Conservation (phyloP, 805 yeast genomes). For the Monosporozyma solicola region DNA sequence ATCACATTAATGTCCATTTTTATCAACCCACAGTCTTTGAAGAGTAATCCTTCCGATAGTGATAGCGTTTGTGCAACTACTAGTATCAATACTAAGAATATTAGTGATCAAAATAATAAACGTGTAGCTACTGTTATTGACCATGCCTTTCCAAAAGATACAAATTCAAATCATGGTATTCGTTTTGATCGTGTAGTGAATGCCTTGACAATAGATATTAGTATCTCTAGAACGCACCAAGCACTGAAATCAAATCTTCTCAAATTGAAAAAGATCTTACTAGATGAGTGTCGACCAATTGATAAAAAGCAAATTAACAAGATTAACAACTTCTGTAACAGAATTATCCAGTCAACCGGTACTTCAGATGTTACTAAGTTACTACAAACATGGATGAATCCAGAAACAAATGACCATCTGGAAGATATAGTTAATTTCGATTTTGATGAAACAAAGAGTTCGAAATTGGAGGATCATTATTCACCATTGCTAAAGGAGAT, state of each 20-base stretch:
- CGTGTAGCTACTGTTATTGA: neutral
- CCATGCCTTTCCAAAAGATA: neutral
- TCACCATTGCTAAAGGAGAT: constrained; percentile 19
- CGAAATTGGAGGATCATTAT: constrained; percentile 10
- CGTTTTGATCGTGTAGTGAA: constrained; percentile 9
- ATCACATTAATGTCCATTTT: constrained; percentile 20
- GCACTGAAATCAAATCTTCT: constrained; percentile 3
- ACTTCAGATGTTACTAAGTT: neutral
- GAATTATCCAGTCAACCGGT: constrained; percentile 14
- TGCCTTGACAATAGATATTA: constrained; percentile 17
- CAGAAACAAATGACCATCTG: constrained; percentile 9
- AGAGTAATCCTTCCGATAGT: constrained; percentile 7
- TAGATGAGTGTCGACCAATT: constrained; percentile 10
- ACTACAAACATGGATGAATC: neutral
- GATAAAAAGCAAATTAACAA: constrained; percentile 14
- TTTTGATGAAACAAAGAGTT: neutral
- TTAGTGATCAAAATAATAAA: neutral
- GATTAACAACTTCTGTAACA: constrained; percentile 18
- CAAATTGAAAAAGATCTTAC: constrained; percentile 16
- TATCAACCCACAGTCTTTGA: constrained; percentile 5
- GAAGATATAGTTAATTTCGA: constrained; percentile 17
- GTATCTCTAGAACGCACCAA: constrained; percentile 5
- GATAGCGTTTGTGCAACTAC: neutral
- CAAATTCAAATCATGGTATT: neutral
- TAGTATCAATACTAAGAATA: neutral